These are phyloP conservation scores for Agrostemma githago DNA, from an alignment of 148 eudicot genomes.

Conservation along the genomic window DNA sequence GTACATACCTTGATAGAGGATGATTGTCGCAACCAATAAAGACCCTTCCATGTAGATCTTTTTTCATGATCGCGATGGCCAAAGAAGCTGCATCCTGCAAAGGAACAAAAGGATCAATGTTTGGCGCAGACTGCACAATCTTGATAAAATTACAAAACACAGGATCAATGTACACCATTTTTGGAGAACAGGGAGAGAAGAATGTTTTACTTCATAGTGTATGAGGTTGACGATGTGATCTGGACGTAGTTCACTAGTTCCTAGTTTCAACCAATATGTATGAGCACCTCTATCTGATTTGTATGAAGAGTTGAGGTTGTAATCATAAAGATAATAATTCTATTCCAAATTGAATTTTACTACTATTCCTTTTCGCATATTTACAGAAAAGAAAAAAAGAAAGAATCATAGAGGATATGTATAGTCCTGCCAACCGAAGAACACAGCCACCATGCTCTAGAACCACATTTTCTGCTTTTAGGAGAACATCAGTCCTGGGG, in stretches of 20 bases:
- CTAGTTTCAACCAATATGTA: constrained; percentile 69
- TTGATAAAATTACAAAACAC: background rate
- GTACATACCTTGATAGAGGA: constrained; percentile 68
- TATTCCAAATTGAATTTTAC: background rate
- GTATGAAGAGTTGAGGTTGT: constrained; percentile 54
- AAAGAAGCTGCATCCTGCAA: constrained; percentile 81
- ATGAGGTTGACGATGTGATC: constrained; percentile 84
- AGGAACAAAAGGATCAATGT: background rate
- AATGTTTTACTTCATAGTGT: constrained; percentile 67
- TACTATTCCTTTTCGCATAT: background rate
- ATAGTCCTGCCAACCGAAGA: constrained; percentile 85
- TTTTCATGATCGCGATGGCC: constrained; percentile 62
- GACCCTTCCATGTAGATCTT: constrained; percentile 47
- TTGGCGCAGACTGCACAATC: background rate
- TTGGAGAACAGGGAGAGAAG: no score
- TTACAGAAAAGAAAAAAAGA: background rate
- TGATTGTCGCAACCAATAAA: constrained; percentile 91
- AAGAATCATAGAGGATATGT: constrained; percentile 63
- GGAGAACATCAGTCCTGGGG: constrained; percentile 74
- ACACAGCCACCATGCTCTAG: constrained; percentile 65
- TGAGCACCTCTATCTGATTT: constrained; percentile 89
- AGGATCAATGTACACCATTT: no score
- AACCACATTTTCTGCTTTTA: constrained; percentile 66
- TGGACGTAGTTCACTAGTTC: constrained; percentile 63
- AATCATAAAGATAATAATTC: background rate